Evolutionary conservation across 495 filamentous ascomycete species (phyloP), one percentile per base, ranked within the genome.

Genomic region (Cryomyces minteri): DNA sequence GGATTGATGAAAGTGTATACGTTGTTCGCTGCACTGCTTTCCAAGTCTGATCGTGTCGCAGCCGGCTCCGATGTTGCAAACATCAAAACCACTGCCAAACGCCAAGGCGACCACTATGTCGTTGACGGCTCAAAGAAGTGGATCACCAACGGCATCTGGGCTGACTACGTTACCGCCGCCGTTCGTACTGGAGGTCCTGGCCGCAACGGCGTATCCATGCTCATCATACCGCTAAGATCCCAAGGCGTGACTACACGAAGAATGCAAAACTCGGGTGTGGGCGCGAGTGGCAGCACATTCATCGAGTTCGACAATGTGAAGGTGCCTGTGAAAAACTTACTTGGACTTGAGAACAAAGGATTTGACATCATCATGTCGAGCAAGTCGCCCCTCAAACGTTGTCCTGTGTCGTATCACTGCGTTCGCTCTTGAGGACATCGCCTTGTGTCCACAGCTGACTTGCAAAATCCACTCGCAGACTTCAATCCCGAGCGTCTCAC

Each of bases 61-160:
- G 65, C 67, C 46, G 69, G 69, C 7, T 70, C 67, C 0, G 71
- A 75, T 59, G 68, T 75, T 3, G 67, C 68, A 4, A 66, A 62
- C 55, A 72, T 75, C 41, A 56, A 60, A 28, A 72, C 69, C 4
- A 72, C 68, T 1, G 70, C 71, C 0, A 52, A 59, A 8, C 47
- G 48, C 28, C 29, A 69, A 31, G 67, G 66, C 0, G 61, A 68
- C 42, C 52, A 61, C 46, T 75, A 73, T 42, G 49, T 73, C 31
- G 70, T 73, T 9, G 73, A 72, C 52, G 71, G 71, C 4, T 58
- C 61, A 8, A 73, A 75, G 62, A 73, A 75, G 48, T 75, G 71
- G 71, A 73, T 75, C 36, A 75, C 71, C 18, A 70, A 70, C 46
- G 69, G 61, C 8, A 62, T 70, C 5, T 73, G 68, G 66, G 69